Evolutionary conservation across 2,329 filamentous ascomycete species (phyloP), one percentile per base, ranked within the genome.

Genomic region (Clonostachys byssicola): DNA sequence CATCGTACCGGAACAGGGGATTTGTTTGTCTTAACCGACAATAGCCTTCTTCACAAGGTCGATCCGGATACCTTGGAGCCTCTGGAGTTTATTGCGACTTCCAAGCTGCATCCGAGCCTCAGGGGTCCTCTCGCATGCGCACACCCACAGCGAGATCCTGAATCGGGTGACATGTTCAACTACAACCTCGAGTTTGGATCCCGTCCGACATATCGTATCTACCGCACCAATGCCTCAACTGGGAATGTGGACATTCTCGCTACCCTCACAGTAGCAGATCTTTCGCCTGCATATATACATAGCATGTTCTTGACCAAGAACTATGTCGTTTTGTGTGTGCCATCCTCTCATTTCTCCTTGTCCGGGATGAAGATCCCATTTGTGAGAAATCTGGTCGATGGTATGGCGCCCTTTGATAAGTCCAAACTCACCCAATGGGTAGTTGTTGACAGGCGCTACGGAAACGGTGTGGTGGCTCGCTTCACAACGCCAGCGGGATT

Each of bases 81-180:
- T 0, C 65, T 89, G 33, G 82, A 84, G 0, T 61, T 81, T n/a
- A 77, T 81, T 0, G 62, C 63, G 0, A 88, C 92, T 58, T 57
- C 59, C 2, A 60, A 58, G 3, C 71, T 95, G 13, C 85, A 95
- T 60, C 84, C 86, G 0, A 73, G 79, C 0, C 73, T 95, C 12
- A 80, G 71, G 12, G 89, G 89, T 0, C 78, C 76, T 1, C 60
- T 88, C 13, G 85, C 85, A 3, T 85, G 80, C 38, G 80, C 89
- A 0, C 90, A 95, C 60, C 81, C 85, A 0, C 82, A 85, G 47
- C 77, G 79, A 1, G 88, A 94, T 60, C 86, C 85, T 0, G 63
- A 67, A 0, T 91, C 84, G 0, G 89, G 89, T 7, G 88, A 94
- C 52, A 60, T 88, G 7, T 92, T 81, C 74, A 95, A 94, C 65